A percentile compares a stretch with the other conserved stretches of the same genome.
Conservation (phyloP, 768 basidiomycete species). For the Hypsizygus marmoreus region DNA sequence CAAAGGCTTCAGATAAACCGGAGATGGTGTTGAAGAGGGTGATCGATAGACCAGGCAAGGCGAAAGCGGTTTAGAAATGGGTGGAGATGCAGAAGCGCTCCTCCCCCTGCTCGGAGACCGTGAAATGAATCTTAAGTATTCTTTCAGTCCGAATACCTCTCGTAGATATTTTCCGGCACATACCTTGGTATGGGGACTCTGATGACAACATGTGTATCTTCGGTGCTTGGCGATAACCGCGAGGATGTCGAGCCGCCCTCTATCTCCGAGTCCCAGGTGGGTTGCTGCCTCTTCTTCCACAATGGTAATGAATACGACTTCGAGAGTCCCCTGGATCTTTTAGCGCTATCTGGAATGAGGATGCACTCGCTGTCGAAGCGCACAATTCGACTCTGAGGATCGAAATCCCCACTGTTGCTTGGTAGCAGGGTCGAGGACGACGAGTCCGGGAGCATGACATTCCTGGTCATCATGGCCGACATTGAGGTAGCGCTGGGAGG, state of each 20-base stretch:
- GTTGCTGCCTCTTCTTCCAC: conserved; percentile 47
- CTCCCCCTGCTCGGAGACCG: conserved; percentile 44
- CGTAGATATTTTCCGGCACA: conserved; percentile 16
- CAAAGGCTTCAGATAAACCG: conserved; percentile 19
- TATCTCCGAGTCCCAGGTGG: conserved; percentile 22
- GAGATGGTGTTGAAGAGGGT: conserved; percentile 24
- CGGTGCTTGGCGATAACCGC: conserved; percentile 21
- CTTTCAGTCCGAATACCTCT: conserved; percentile 4
- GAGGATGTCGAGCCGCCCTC: conserved; percentile 23
- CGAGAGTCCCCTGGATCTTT: conserved; percentile 53
- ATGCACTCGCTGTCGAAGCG: conserved; percentile 76
- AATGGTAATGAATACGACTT: conserved; percentile 72
- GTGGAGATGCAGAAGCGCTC: conserved; percentile 30
- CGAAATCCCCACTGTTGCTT: conserved; percentile 6
- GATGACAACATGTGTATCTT: conserved; percentile 52
- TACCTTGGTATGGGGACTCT: conserved; percentile 66
- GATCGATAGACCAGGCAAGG: conserved; percentile 59
- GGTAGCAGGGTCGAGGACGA: conserved; percentile 12
- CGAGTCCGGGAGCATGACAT: conserved; percentile 8
- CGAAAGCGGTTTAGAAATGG: conserved; percentile 39
- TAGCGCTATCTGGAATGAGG: conserved; percentile 67
- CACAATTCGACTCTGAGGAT: conserved; percentile 40
- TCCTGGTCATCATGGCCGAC: conserved; percentile 17
- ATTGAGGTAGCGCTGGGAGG: conserved; percentile 6
- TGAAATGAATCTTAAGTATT: conserved; percentile 40